These are phyloP conservation scores for Phytopythium chamaehyphon DNA, from an alignment of 352 stramenopile species.

Conservation along the genomic window DNA sequence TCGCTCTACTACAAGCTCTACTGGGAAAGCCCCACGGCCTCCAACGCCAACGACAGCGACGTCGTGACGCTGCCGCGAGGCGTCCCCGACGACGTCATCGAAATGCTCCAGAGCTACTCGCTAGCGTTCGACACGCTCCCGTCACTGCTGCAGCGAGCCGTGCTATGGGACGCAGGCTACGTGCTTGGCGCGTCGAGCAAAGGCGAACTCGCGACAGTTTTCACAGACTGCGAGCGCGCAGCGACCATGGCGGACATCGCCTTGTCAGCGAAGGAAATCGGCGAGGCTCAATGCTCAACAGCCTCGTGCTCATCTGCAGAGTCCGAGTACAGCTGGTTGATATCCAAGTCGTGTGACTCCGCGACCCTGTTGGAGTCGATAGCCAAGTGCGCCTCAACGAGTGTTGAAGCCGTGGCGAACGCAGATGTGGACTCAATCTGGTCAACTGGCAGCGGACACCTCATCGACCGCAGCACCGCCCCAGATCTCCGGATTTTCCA, in stretches of 20 bases:
- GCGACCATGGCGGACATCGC: slow-evolving; percentile 14
- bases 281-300: slow-evolving; percentile 6
- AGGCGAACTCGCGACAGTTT: slow-evolving; percentile 12
- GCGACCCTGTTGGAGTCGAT: slow-evolving; percentile 6
- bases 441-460: slow-evolving; percentile 2
- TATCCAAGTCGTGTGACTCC: slow-evolving; percentile 11
- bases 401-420: neutral
- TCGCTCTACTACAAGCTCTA: slow-evolving; percentile 19
- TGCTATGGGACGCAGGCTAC: slow-evolving; percentile 35
- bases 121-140: slow-evolving; percentile 7
- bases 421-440: neutral
- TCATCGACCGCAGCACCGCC: neutral
- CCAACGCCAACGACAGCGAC: neutral
- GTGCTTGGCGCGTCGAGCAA: slow-evolving; percentile 6
- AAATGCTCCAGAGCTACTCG: neutral
- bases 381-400: slow-evolving; percentile 2
- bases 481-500: slow-evolving; percentile 3
- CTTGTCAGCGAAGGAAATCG: slow-evolving; percentile 4
- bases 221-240: slow-evolving; percentile 15
- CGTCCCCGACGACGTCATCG: neutral
- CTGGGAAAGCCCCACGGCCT: slow-evolving; percentile 6
- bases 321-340: neutral
- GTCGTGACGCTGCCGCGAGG: neutral
- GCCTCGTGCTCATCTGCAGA: neutral
- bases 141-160: slow-evolving; percentile 11